Base-by-base conservation (phyloP, 2,329 filamentous ascomycete species). In the Mollisia scopiformis region DNA sequence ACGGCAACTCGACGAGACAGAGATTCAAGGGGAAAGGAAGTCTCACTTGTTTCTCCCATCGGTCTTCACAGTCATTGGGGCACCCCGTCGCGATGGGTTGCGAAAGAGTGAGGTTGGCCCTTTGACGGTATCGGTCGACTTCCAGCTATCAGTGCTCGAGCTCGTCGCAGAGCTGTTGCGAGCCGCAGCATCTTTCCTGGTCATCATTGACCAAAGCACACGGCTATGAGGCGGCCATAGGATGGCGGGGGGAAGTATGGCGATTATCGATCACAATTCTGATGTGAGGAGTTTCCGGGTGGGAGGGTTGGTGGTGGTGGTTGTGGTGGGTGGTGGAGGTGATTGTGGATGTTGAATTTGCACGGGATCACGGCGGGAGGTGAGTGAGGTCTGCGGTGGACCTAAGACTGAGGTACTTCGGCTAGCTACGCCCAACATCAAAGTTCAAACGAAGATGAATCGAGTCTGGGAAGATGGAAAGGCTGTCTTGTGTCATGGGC, bases 61-160 rank as follows among this genome's bases (percentile, higher is more conserved):
- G 2, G 83, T 87, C 74, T 82, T 84, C 68, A 89, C 80, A 57
- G 81, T 78, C 69, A 77, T 79, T 63, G 77, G 79, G 11, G 76
- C 58, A 25, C 66, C 62, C 59, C 69, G 65, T 58, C 68, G 66
- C 55, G 71, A 69, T 37, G 70, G 57, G 37, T 62, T 65, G 21
- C 69, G 69, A 54, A 73, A 73, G 35, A 70, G 60, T 30, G 72
- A 68, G 53, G 52, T 76, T 66, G 76, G 76, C 58, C 39, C 39
- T 43, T 81, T 81, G 75, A 87, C 78, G 39, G 89, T 92, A 71
- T 86, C 83, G 72, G 82, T 83, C 63, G 88, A 90, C 69, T 84
- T 83, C 76, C 83, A 85, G 78, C 87, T 90, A 70, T 86, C 83
- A 71, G 84, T 84, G 78, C 84, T 86, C 66, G 84, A 84, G 81